Evolutionary conservation across 2,329 filamentous ascomycete genomes (phyloP).

Genomic region (Arthrinium puccinioides): DNA sequence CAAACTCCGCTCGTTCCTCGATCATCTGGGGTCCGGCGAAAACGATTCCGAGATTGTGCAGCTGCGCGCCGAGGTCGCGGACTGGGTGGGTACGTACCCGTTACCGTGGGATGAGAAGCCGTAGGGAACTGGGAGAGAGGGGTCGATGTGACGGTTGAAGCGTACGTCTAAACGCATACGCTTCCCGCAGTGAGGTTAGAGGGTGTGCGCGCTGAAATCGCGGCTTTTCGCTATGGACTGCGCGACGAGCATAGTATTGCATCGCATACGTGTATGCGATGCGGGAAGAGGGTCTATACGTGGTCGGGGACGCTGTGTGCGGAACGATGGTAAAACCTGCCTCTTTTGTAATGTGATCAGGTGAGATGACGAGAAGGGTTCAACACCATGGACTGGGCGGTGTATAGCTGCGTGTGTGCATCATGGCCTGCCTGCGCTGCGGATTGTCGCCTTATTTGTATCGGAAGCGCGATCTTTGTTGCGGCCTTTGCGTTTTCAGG

Average conservation of each 20-base stretch:
- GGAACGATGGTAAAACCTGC: no score
- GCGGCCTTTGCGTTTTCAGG: no score
- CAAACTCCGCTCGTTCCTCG: conserved; percentile 60
- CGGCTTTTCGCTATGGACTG: no score
- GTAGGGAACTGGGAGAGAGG: conserved; percentile 7
- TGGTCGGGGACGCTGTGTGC: neutral
- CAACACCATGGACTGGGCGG: conserved; percentile 1
- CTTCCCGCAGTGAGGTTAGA: no score
- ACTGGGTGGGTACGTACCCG: conserved; percentile 70
- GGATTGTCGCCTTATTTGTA: no score
- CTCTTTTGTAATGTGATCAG: no score
- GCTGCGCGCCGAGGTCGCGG: conserved; percentile 66
- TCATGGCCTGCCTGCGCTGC: no score
- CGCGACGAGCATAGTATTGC: no score
- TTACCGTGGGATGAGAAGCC: conserved; percentile 54
- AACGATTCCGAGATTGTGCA: conserved; percentile 64
- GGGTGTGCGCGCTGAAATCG: no score
- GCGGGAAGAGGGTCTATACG: neutral
- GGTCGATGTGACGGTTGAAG: neutral
- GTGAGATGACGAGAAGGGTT: no score
- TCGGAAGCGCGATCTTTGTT: no score
- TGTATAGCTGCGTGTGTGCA: no score
- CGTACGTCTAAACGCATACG: neutral
- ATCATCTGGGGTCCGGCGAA: conserved; percentile 61
- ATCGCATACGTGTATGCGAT: neutral